These are phyloP conservation scores for Suhomyces panamericanus DNA, from an alignment of 1,139 yeast species.

Conservation along the genomic window DNA sequence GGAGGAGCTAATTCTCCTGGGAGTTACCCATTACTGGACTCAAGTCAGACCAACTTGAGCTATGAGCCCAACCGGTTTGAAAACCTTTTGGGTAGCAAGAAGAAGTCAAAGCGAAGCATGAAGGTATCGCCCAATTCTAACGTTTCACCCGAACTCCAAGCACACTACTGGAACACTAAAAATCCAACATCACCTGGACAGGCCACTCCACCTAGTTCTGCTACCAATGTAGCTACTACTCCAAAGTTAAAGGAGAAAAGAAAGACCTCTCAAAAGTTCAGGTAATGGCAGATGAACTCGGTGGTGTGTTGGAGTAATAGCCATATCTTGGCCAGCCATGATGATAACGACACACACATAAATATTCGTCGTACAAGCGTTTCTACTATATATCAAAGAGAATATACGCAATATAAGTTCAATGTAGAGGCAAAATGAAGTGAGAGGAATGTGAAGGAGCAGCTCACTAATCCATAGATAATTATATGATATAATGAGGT, in stretches of 20 bases:
- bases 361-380: too few species aligned
- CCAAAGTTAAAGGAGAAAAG: slow-evolving; percentile 19
- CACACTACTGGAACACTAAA: slow-evolving; percentile 10
- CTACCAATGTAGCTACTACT: slow-evolving; percentile 8
- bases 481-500: too few species aligned
- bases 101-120: slow-evolving; percentile 23
- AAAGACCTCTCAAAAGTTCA: slow-evolving; percentile 24
- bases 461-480: too few species aligned
- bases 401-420: too few species aligned
- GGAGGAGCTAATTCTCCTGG: slow-evolving; percentile 6
- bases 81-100: slow-evolving; percentile 31
- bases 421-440: too few species aligned
- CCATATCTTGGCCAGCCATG: too few species aligned
- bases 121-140: slow-evolving; percentile 17
- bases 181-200: slow-evolving; percentile 9
- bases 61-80: slow-evolving; percentile 24
- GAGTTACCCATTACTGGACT: slow-evolving; percentile 13
- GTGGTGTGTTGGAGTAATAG: too few species aligned
- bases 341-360: too few species aligned
- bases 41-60: slow-evolving; percentile 10
- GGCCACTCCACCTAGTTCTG: slow-evolving; percentile 3
- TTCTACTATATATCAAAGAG: too few species aligned
- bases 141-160: slow-evolving; percentile 15
- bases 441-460: not conserved
- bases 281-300: not conserved